These are phyloP conservation scores for Salvia splendens DNA, from an alignment of 257 asterid species.

Conservation along the genomic window DNA sequence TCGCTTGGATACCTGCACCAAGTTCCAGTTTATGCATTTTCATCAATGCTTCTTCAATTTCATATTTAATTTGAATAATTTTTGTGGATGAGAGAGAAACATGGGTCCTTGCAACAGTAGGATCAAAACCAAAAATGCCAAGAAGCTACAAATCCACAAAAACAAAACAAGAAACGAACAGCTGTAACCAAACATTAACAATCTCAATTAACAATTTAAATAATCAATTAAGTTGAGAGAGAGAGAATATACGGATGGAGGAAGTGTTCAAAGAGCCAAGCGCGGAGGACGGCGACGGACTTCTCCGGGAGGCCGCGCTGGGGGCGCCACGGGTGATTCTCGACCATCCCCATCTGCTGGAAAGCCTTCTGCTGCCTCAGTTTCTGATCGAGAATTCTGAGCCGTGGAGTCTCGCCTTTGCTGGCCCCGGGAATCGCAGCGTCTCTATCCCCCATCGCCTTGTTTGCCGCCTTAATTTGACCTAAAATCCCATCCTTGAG, in stretches of 20 bases:
- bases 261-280: conserved; percentile 98
- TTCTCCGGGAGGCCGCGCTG: conserved; percentile 85
- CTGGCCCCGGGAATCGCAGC: conserved; percentile 48
- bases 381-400: conserved; percentile 69
- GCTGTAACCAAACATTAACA: conserved; percentile 15
- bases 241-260: conserved; percentile 72
- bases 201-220: conserved; percentile 8
- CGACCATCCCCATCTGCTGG: conserved; percentile 80
- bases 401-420: conserved; percentile 82
- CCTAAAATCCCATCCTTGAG: conserved; percentile 63
- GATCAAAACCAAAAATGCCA: conserved; percentile 26
- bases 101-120: conserved; percentile 41
- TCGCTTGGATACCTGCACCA: conserved; percentile 90
- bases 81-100: not conserved
- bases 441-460: conserved; percentile 76
- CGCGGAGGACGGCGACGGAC: conserved; percentile 71
- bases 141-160: conserved; percentile 9
- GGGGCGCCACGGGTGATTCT: conserved; percentile 87
- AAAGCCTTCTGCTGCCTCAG: conserved; percentile 73
- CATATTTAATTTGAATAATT: not conserved
- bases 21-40: not conserved
- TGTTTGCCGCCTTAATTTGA: conserved; percentile 60
- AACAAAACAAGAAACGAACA: conserved; percentile 16
- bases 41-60: not conserved
- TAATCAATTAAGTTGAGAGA: too few species aligned